phyloP scores from a whole-genome alignment of 2,329 filamentous ascomycete species.

The Cordyceps cateniannulata region DNA sequence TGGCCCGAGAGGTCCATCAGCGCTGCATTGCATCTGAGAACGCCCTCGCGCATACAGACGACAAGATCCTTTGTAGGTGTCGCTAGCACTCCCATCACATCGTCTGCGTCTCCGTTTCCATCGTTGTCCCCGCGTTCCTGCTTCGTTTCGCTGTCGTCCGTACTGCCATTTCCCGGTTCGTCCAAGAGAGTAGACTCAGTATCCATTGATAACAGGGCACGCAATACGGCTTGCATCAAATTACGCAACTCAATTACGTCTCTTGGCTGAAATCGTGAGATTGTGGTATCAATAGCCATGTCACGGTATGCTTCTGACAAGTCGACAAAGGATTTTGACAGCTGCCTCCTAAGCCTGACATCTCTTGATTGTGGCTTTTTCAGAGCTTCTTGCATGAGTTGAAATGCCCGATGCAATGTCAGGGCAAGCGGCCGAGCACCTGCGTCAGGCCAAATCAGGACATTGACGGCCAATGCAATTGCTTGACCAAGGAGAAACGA shows the following conservation, averaged over 20 bases:
- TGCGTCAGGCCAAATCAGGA: constrained; percentile 46
- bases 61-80: constrained; percentile 42
- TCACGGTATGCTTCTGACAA: constrained; percentile 51
- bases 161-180: constrained; percentile 16
- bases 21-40: constrained; percentile 43
- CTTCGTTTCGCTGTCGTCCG: constrained; percentile 13
- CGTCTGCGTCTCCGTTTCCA: constrained; percentile 10
- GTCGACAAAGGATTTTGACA: constrained; percentile 47
- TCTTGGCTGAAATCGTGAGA: constrained; percentile 44
- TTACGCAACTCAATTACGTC: constrained; percentile 47
- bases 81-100: constrained; percentile 26
- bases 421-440: constrained; percentile 46
- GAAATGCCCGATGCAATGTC: constrained; percentile 40
- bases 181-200: constrained; percentile 42
- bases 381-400: constrained; percentile 36
- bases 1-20: constrained; percentile 49
- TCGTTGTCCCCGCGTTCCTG: not conserved
- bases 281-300: constrained; percentile 48
- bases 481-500: constrained; percentile 51
- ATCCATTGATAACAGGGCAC: constrained; percentile 45
- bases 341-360: constrained; percentile 31
- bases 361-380: constrained; percentile 24
- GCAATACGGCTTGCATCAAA: constrained; percentile 47
- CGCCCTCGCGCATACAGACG: constrained; percentile 35
- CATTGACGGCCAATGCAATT: constrained; percentile 43